Evolutionary conservation across 176 grass and related monocot genomes (phyloP), one percentile per base, ranked within the genome.

Genomic region (Oryza australiensis): DNA sequence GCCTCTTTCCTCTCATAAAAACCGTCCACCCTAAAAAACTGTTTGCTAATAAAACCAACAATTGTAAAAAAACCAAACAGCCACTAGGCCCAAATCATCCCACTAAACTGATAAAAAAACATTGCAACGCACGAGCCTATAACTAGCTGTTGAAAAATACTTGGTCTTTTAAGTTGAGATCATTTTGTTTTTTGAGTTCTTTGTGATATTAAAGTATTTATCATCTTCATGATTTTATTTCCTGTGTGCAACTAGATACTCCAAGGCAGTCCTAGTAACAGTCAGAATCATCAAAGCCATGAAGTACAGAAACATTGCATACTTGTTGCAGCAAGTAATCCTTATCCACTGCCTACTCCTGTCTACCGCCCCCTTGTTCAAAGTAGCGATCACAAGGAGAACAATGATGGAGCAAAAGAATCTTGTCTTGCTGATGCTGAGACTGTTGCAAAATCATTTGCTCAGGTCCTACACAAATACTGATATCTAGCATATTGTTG

Each of bases 251-350:
- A 82, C 62, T 74, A 94, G 93, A 94, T 94, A 78, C 86, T 94
- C 80, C 78, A 86, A 37, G 64, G 66, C 70, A 51, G 46, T 88
- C 40, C 46, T 70, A 79, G 18, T 77, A 81, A 53, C 73, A 82
- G 29, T 3, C 86, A 89, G 70, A 84, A 42, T 82, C 87, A 84
- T 87, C 89, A 94, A 85, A 91, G 68, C 74, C 83, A 55, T 93
- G 96, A 99, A 82, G 77, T 80, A 77, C 93, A 95, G 68, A 99
- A 94, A 72, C 96, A 99, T 82, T 99, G 96, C 70, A 81, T 99
- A 66, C 87, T 99, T 78, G 85, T 93, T 83, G 86, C 91, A 88
- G 96, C 96, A 57, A 99, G 91, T 84, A 95, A 99, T 88, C 93
- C 93, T 34, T 90, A 93, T n/a, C 89, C 86, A 62, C 78, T 95